These are phyloP conservation scores for Chamaecyparis obtusa DNA, from an alignment of 75 land plant species.

Conservation along the genomic window DNA sequence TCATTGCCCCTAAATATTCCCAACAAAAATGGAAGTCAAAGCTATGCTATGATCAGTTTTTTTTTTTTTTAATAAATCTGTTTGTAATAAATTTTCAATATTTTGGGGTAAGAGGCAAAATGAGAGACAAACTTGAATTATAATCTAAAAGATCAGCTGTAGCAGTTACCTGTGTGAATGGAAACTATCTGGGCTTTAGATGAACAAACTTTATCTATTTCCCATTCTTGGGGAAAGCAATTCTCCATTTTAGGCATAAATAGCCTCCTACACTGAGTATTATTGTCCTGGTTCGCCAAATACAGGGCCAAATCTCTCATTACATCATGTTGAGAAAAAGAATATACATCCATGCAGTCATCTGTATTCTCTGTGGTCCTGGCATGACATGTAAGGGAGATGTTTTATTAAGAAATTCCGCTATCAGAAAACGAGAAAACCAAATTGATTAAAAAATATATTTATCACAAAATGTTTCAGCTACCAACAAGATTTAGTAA, in stretches of 20 bases:
- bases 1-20: no score
- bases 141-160: background rate
- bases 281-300: background rate
- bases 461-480: no score
- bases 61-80: no score
- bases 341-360: background rate
- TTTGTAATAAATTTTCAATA: background rate
- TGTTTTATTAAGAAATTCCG: background rate
- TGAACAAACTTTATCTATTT: background rate
- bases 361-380: background rate
- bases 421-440: background rate
- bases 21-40: no score
- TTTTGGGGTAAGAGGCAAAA: background rate
- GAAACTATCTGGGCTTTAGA: no score
- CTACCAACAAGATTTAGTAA: no score
- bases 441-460: background rate
- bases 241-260: background rate
- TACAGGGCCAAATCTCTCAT: conserved; percentile 2
- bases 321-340: background rate
- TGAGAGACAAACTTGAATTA: background rate
- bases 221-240: background rate
- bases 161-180: no score
- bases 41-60: no score
- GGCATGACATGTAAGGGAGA: background rate
- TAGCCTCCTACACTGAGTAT: background rate